Evolutionary conservation across 2,329 filamentous ascomycete genomes (phyloP), one percentile per base, ranked within the genome.

Genomic region (Penicillium sp.): DNA sequence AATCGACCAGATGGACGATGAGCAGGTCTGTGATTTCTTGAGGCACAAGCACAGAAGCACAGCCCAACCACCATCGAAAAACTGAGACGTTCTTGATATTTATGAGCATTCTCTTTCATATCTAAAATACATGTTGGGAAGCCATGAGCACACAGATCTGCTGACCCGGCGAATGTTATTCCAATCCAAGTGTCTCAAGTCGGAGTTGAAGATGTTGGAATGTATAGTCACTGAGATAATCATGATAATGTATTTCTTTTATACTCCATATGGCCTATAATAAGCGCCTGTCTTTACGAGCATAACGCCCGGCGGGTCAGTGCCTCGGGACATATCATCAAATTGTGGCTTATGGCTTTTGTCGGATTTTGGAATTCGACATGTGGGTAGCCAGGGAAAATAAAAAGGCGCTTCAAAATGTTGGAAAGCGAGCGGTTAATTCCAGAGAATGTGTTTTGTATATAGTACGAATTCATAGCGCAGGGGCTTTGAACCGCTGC

Each of bases 1-100:
- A 9, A 72, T 75, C 19, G 69, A 74, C 43, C 55, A 63, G 2
- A 60, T 75, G 66, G 66, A 70, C 10, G 60, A 62, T 33, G 73
- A 73, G n/a, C 64, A 64, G 43, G 61, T 75, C 7, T 69, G 65
- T 19, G 73, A 74, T 27, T 76, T 72, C 27, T 58, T 76, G 2
- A 66, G 67, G 54, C 67, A 72, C 10, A 69, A 67, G 53, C 65
- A 75, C 51, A 67, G 61, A 59, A 75, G 69, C 22, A 64, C 58
- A 6, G 59, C 61, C 14, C 54, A 47, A 9, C 56, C 27, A 24
- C 51, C 36, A 2, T 50, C 44, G 31, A 60, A 40, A 18, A 63
- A 64, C 13, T 59, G 50, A 57, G 16, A 14, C 14, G 7, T 11
- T 39, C n/a, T 4, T 14, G 11, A 19, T n/a, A 39, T 9, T 36